These are phyloP conservation scores for Cladosporium colombiae DNA, from an alignment of 2,329 filamentous ascomycete genomes.

Conservation along the genomic window DNA sequence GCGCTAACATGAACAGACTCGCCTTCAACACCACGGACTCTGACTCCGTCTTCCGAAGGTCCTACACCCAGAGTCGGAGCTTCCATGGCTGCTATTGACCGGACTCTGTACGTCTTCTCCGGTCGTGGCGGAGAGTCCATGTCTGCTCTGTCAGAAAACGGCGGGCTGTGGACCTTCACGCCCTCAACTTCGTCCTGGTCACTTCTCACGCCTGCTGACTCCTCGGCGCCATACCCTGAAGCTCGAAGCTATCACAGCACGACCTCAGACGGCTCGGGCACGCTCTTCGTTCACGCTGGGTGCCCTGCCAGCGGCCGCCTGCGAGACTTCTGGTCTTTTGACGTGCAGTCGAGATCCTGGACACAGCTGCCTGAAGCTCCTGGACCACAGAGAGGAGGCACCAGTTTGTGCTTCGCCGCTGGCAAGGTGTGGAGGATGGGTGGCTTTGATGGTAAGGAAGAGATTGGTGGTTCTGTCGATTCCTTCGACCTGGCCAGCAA, in stretches of 20 bases:
- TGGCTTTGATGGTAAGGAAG: constrained; percentile 70
- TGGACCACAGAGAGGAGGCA: constrained; percentile 65
- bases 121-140: constrained; percentile 71
- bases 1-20: constrained; percentile 19
- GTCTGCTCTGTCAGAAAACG: constrained; percentile 71
- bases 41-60: constrained; percentile 37
- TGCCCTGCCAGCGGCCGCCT: constrained; percentile 65
- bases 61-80: constrained; percentile 72
- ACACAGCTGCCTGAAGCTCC: constrained; percentile 67
- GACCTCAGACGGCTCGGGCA: constrained; percentile 65
- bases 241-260: constrained; percentile 73
- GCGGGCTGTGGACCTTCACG: constrained; percentile 75
- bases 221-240: constrained; percentile 55
- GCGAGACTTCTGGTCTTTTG: constrained; percentile 77
- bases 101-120: constrained; percentile 77
- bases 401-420: constrained; percentile 64
- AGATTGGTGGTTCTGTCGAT: constrained; percentile 73
- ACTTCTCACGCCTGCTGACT: constrained; percentile 57
- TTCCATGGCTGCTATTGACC: constrained; percentile 66
- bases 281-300: constrained; percentile 75
- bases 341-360: constrained; percentile 66
- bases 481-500: constrained; percentile 49
- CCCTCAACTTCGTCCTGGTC: constrained; percentile 66
- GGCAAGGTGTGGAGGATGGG: constrained; percentile 75
- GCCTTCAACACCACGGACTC: constrained; percentile 16